Base-by-base conservation (phyloP, 768 basidiomycete genomes). In the Tricholoma furcatifolium region DNA sequence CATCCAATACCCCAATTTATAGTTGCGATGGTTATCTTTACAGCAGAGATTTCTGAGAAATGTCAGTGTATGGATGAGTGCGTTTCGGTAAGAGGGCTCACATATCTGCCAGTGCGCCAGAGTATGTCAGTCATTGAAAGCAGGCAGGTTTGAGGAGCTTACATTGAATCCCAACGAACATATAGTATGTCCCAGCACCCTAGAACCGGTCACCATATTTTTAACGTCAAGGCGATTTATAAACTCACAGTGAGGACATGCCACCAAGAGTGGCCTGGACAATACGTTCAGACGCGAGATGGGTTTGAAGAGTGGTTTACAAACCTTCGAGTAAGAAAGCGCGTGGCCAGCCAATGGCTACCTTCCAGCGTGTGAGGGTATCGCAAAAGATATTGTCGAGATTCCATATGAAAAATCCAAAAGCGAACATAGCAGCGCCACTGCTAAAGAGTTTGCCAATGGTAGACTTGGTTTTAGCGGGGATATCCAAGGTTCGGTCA, bases 321-420 rank as follows among this genome's bases (percentile, higher is more conserved):
- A 18, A 53, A 74, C 83, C 85, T 71, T 88, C 87, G 7, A 88
- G 66, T 18, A 87, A 55, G 61, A 88, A 87, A 6, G 85, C 85
- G 11, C 64, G 53, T 7, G 87, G 87, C 84, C 84, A 87, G 0
- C 85, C 84, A 8, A 87, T 41, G 7, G 58, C 47, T 2, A 74
- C 62, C 62, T 87, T 88, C 78, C 80, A 81, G 8, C 60, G 53
- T 8, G 83, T 86, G 43, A 88, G 60, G 14, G 67, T 65, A 47
- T 73, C 71, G 63, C 90, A 93, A 59, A 85, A 90, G 8, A 87
- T 74, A 59, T 91, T 91, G 65, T 93, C 90, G 56, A 91, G 57
- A 62, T 91, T 93, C 89, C 88, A 91, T 20, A 90, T 70, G 11
- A 82, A 64, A 64, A 91, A 91, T 0, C 86, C 90, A 6, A 82